Percentiles rank a stretch among this genome's conserved stretches.
phyloP scores from a whole-genome alignment of 148 eudicot genomes.

The Beta vulgaris region DNA sequence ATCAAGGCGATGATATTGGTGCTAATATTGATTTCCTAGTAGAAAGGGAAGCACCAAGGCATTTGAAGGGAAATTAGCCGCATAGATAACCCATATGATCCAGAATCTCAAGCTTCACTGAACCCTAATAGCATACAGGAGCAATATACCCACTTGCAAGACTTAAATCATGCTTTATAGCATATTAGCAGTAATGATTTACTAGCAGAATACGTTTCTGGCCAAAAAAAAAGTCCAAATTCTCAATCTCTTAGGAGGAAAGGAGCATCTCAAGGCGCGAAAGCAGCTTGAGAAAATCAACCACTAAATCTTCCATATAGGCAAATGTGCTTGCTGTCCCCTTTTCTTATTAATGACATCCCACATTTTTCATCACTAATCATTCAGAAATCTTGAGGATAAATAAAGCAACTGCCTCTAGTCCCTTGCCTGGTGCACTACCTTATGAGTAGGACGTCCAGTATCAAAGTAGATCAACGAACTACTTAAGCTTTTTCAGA shows the following conservation, averaged over 20 bases:
- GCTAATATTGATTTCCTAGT: background rate
- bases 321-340: too few relatives aligned
- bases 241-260: background rate
- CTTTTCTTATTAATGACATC: too few relatives aligned
- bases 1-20: background rate
- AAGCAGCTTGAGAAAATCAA: too few relatives aligned
- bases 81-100: background rate
- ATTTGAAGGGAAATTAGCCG: background rate
- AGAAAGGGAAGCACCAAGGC: background rate
- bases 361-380: too few relatives aligned
- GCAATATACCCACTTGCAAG: background rate
- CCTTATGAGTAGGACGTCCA: too few relatives aligned
- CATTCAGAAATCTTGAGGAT: too few relatives aligned
- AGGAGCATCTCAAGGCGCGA: background rate
- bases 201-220: too few relatives aligned
- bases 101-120: background rate
- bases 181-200: background rate
- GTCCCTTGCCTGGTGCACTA: too few relatives aligned
- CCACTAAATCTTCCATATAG: too few relatives aligned
- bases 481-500: too few relatives aligned
- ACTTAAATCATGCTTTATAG: background rate
- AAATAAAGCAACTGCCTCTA: too few relatives aligned
- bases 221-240: background rate
- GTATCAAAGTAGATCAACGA: too few relatives aligned
- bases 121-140: background rate